Conservation (phyloP, 1,284 basidiomycete genomes). For the Bjerkandera adusta region DNA sequence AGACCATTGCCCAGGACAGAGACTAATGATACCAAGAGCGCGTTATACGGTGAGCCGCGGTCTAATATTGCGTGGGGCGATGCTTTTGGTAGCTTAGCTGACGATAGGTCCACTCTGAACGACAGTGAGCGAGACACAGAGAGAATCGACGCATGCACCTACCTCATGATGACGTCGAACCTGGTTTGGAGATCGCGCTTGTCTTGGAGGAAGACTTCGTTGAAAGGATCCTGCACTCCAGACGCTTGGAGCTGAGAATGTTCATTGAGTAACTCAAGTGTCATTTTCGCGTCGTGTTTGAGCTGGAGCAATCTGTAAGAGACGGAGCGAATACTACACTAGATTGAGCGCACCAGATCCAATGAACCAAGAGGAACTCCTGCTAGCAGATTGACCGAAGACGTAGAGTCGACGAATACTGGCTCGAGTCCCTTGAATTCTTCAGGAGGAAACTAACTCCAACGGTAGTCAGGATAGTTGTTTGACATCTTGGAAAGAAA, state of each 20-base stretch:
- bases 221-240: constrained; percentile 76
- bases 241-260: constrained; percentile 32
- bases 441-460: constrained; percentile 48
- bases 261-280: constrained; percentile 60
- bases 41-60: constrained; percentile 54
- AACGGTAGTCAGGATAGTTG: constrained; percentile 8
- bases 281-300: constrained; percentile 70
- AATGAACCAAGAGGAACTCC: constrained; percentile 72
- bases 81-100: constrained; percentile 43
- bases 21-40: constrained; percentile 54
- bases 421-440: constrained; percentile 52
- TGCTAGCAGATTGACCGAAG: constrained; percentile 79
- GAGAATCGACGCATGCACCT: constrained; percentile 19
- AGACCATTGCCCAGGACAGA: constrained; percentile 65
- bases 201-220: constrained; percentile 73
- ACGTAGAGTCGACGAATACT: constrained; percentile 81
- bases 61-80: constrained; percentile 54
- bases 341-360: constrained; percentile 52
- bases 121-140: constrained; percentile 8
- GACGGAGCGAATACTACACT: neutral
- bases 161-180: constrained; percentile 69
- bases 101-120: constrained; percentile 60
- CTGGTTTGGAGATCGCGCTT: constrained; percentile 55
- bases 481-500: neutral
- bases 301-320: constrained; percentile 45